These are phyloP conservation scores for Kwoniella dendrophila DNA, from an alignment of 768 basidiomycete genomes.

Conservation along the genomic window DNA sequence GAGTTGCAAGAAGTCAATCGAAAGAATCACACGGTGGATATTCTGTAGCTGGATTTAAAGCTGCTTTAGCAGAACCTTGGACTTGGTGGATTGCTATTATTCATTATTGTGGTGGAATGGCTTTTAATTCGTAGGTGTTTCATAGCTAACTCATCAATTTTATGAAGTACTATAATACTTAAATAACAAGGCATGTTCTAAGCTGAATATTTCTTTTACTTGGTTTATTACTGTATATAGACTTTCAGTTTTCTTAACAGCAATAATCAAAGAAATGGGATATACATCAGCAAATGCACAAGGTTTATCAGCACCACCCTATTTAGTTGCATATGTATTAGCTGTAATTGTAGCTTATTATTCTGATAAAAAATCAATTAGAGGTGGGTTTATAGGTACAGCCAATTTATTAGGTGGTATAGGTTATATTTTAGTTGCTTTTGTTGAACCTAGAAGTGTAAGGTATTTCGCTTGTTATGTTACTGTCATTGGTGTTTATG, in stretches of 20 bases:
- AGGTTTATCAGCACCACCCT: constrained; percentile 33
- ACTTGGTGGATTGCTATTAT: constrained; percentile 32
- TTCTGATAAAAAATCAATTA: constrained; percentile 22
- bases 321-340: constrained; percentile 24
- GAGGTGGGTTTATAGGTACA: constrained; percentile 27
- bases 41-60: constrained; percentile 1
- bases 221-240: constrained; percentile 8
- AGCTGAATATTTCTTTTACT: too few relatives aligned
- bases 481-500: constrained; percentile 28
- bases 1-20: constrained; percentile 15
- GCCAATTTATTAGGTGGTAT: constrained; percentile 21
- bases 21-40: constrained; percentile 14
- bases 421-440: constrained; percentile 30
- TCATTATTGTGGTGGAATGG: constrained; percentile 28
- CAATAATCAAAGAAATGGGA: constrained; percentile 36
- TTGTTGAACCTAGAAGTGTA: constrained; percentile 16
- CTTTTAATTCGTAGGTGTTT: constrained; percentile 27
- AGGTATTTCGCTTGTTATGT: constrained; percentile 32
- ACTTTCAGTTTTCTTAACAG: constrained; percentile 25
- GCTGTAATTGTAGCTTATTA: constrained; percentile 18
- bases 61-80: constrained; percentile 26
- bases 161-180: too few relatives aligned
- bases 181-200: too few relatives aligned
- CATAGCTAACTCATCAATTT: not conserved
- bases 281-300: constrained; percentile 31